Percentiles rank a stretch among this genome's conserved stretches.
These are phyloP conservation scores for Penicillium sp. DNA, from an alignment of 2,329 filamentous ascomycete genomes.

Conservation along the genomic window DNA sequence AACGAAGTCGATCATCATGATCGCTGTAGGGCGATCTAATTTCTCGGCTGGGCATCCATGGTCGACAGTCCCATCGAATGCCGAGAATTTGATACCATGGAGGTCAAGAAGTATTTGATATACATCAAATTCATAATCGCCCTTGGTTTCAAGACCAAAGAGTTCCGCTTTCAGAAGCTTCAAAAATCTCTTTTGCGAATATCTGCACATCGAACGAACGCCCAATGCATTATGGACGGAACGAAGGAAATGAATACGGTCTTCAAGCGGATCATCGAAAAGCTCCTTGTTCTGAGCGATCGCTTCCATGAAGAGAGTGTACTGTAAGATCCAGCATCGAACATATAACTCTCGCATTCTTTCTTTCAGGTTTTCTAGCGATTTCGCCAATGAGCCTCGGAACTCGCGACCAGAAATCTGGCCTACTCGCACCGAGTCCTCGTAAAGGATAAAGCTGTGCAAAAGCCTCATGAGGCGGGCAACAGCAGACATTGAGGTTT, in stretches of 20 bases:
- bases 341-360: constrained; percentile 85
- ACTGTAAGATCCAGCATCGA: constrained; percentile 83
- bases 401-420: constrained; percentile 61
- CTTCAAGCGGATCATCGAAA: constrained; percentile 66
- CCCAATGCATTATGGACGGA: constrained; percentile 82
- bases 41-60: constrained; percentile 76
- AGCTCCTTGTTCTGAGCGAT: constrained; percentile 63
- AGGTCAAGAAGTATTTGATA: constrained; percentile 81
- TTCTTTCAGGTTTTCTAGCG: constrained; percentile 54
- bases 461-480: constrained; percentile 70
- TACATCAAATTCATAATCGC: constrained; percentile 82
- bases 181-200: constrained; percentile 81
- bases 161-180: constrained; percentile 87
- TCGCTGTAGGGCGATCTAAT: constrained; percentile 75
- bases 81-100: constrained; percentile 74
- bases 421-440: constrained; percentile 81
- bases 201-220: constrained; percentile 78
- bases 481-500: constrained; percentile 68
- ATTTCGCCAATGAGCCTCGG: constrained; percentile 47
- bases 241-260: constrained; percentile 75
- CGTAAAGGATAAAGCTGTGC: constrained; percentile 75
- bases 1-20: constrained; percentile 79
- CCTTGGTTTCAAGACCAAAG: constrained; percentile 69
- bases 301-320: constrained; percentile 72
- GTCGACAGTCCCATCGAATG: constrained; percentile 67